phyloP scores from a whole-genome alignment of 2,329 filamentous ascomycete species.

The Apiospora koreana region DNA sequence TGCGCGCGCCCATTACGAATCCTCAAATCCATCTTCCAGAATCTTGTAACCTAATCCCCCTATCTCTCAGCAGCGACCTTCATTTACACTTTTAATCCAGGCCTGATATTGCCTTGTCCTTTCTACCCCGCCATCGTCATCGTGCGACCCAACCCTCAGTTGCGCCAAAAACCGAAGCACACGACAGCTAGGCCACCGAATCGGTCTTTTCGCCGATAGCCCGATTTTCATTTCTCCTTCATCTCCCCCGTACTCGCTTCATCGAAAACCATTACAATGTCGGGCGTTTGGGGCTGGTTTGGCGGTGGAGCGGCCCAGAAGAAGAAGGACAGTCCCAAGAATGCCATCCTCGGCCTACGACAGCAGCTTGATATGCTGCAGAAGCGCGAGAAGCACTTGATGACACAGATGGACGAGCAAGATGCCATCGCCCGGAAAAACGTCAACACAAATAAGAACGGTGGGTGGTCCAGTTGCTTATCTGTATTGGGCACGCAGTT shows the following conservation, averaged over 20 bases:
- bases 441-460: conserved; percentile 84
- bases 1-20: not conserved
- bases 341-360: conserved; percentile 87
- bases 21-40: not conserved
- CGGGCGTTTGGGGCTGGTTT: conserved; percentile 84
- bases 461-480: conserved; percentile 53
- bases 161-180: conserved; percentile 4
- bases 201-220: conserved; percentile 2
- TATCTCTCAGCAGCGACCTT: not conserved
- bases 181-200: not conserved
- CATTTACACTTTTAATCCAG: not conserved
- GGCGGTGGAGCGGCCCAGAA: conserved; percentile 79
- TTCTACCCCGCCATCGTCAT: conserved; percentile 11
- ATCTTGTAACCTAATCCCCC: not conserved
- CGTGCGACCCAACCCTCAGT: not conserved
- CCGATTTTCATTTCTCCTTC: not conserved
- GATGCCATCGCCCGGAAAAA: conserved; percentile 87
- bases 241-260: conserved; percentile 8
- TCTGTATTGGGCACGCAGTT: conserved; percentile 15
- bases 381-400: conserved; percentile 90
- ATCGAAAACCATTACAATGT: conserved; percentile 51
- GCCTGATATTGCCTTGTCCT: not conserved
- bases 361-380: conserved; percentile 95
- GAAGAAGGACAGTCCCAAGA: conserved; percentile 93
- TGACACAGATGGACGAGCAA: conserved; percentile 91